phyloP scores from a whole-genome alignment of 352 stramenopile species.

The Phytophthora sp. region DNA sequence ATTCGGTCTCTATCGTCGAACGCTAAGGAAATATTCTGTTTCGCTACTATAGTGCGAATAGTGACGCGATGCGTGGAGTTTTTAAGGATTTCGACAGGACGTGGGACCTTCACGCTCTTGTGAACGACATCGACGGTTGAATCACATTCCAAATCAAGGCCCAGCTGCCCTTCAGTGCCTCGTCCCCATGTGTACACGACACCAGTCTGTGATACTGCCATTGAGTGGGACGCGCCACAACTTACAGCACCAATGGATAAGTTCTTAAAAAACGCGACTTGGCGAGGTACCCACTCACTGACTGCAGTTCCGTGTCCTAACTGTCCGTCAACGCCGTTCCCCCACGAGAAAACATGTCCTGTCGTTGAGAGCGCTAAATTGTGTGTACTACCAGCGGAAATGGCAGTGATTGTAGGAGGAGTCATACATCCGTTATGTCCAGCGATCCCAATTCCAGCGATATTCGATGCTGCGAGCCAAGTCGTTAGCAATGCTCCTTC shows the following conservation, averaged over 20 bases:
- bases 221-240: conserved; percentile 56
- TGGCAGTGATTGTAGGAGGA: conserved; percentile 44
- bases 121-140: neutral
- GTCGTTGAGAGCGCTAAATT: conserved; percentile 54
- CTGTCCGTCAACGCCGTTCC: conserved; percentile 61
- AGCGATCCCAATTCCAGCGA: conserved; percentile 14
- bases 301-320: conserved; percentile 51
- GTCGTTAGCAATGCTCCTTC: conserved; percentile 49
- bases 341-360: conserved; percentile 74
- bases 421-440: conserved; percentile 31
- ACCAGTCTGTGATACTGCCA: conserved; percentile 52
- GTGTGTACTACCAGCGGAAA: conserved; percentile 56
- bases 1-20: conserved; percentile 57
- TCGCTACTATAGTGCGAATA: conserved; percentile 42
- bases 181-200: conserved; percentile 68
- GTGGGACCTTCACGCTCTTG: conserved; percentile 19
- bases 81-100: conserved; percentile 27
- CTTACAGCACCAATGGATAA: conserved; percentile 35
- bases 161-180: conserved; percentile 59
- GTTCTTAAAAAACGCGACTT: conserved; percentile 55
- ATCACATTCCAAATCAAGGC: conserved; percentile 20
- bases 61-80: conserved; percentile 35
- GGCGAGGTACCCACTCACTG: conserved; percentile 68
- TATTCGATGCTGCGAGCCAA: conserved; percentile 34
- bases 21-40: conserved; percentile 39